Evolutionary conservation across 345 rosid species (phyloP), one percentile per base, ranked within the genome.

Genomic region (Euphorbia pulcherrima): DNA sequence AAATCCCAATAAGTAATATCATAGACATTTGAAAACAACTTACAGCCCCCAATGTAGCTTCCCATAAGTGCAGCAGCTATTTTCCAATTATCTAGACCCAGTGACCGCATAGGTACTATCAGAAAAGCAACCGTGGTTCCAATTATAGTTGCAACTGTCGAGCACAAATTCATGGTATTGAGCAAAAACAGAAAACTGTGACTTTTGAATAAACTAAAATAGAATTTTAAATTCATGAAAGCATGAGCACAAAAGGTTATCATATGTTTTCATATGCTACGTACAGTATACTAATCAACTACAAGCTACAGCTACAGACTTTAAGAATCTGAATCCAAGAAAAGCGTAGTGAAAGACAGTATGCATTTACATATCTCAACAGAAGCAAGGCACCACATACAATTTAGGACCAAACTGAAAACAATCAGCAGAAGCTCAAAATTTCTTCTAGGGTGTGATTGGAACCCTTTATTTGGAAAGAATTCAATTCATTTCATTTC

Each of bases 31-130:
- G 5, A 21, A 30, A 56, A 47, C 52, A 61, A 40, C 69, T 67
- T 70, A 79, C 85, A 72, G 69, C 85, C 81, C 21, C 85, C 85
- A 68, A 90, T 87, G 74, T 87, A 82, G 62, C 98, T 88, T 1
- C 93, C 96, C 97, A 86, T 88, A 60, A 92, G 87, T 53, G 98
- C 92, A 77, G 98, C 83, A 47, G 96, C 98, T 70, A 92, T 87
- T 75, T 90, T 88, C 97, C 98, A 92, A 67, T 80, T 88, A 77
- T 90, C 97, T 47, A 82, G 81, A 62, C 96, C 98, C 62, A 92
- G 92, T 26, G 98, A 84, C 80, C 85, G 83, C 96, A 90, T 92
- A 0, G 97, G 97, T 69, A 90, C 93, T 69, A 87, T 8, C 67
- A 76, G 40, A 68, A 83, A 90, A 3, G 90, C 96, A 82, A 92